Base-by-base conservation (phyloP, 306 rosid species). In the Hylodesmum podocarpum region DNA sequence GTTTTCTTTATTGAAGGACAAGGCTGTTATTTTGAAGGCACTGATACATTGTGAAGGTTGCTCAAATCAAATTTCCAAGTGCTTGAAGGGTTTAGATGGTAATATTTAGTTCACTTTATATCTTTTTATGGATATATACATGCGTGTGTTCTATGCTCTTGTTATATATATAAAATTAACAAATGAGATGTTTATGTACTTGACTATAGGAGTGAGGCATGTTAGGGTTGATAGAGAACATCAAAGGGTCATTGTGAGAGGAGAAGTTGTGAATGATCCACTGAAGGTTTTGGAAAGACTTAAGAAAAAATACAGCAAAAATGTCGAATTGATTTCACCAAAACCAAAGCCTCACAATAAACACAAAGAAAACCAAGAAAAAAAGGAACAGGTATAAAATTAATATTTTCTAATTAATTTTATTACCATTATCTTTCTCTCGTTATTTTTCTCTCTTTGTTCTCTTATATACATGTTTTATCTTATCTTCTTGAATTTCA, bases 41-140 rank as follows among this genome's bases (percentile, higher is more conserved):
- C 59, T 77, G n/a, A 77, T 93, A 83, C 94, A 93, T 69, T 93
- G 97, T 82, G 90, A 91, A 55, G 91, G 87, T 64, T 93, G 98
- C 82, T 72, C 88, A 2, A 47, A 18, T 22, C 78, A 91, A 79
- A 75, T 91, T 59, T 79, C 75, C 18, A 83, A 50, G 62, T 91
- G 96, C 78, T 83, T 89, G 86, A 91, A 16, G 37, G 47, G 74
- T 76, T 76, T 88, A 43, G 78, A 88, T 16, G 98, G 98, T 93
- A 66, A 53, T 53, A 6, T 15, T 62, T 72, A 47, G 1, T 16
- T 12, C 55, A 31, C 4, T 41, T 7, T 8, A 22, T 0, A 9
- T 14, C 11, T 19, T 55, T 66, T 7, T 21, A 31, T 2, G 33
- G 6, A 18, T 40, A 39, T 66, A 33, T 33, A 15, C 2, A 29